phyloP scores from a whole-genome alignment of 1,139 yeast genomes.

The Geotrichum candidum region DNA sequence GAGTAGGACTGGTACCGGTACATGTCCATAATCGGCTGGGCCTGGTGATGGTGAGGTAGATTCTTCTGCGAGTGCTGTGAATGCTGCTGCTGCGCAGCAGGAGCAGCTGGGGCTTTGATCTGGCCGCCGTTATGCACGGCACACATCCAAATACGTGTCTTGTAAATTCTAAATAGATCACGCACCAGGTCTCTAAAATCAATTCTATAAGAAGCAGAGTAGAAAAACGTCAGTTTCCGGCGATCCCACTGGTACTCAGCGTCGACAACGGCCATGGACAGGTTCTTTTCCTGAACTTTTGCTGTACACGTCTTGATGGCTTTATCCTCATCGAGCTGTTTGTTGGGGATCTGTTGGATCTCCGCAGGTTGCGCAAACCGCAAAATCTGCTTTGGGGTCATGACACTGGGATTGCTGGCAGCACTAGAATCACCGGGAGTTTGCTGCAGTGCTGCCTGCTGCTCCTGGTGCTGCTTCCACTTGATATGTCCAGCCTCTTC shows the following conservation, averaged over 20 bases:
- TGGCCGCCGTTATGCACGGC: constrained; percentile 45
- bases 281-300: constrained; percentile 47
- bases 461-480: constrained; percentile 71
- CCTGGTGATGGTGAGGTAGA: background rate
- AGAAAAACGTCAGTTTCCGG: constrained; percentile 86
- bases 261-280: constrained; percentile 50
- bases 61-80: background rate
- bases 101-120: background rate
- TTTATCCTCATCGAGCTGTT: constrained; percentile 64
- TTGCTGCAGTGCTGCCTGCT: constrained; percentile 53
- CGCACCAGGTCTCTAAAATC: constrained; percentile 90
- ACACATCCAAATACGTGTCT: constrained; percentile 96
- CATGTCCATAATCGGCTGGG: background rate
- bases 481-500: constrained; percentile 80
- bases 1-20: background rate
- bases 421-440: constrained; percentile 25
- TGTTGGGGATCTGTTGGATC: constrained; percentile 51
- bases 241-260: constrained; percentile 96
- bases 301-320: constrained; percentile 57
- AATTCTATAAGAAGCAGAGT: constrained; percentile 73
- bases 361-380: constrained; percentile 62
- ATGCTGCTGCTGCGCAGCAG: background rate
- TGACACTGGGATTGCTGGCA: constrained; percentile 7
- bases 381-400: constrained; percentile 65
- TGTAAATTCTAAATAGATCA: constrained; percentile 86